These are phyloP conservation scores for Aspergillus awamori DNA, from an alignment of 2,329 filamentous ascomycete species.

Conservation along the genomic window DNA sequence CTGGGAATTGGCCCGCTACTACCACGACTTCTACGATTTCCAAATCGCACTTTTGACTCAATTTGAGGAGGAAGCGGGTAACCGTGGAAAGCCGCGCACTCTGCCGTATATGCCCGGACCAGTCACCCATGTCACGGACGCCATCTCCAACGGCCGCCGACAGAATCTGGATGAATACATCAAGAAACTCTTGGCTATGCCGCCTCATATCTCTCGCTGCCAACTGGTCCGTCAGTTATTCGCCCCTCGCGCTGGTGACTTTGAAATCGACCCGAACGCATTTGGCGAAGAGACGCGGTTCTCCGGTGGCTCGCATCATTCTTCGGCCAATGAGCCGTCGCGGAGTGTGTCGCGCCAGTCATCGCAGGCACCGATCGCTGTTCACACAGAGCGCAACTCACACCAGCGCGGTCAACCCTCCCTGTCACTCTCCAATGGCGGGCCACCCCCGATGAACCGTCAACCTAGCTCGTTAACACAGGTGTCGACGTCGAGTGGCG, in stretches of 20 bases:
- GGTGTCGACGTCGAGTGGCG: conserved; percentile 42
- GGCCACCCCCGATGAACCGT: conserved; percentile 48
- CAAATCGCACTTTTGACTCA: conserved; percentile 91
- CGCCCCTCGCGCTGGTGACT: conserved; percentile 84
- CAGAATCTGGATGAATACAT: conserved; percentile 96
- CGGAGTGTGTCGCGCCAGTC: conserved; percentile 66
- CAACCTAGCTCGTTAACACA: conserved; percentile 59
- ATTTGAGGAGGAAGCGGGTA: conserved; percentile 91
- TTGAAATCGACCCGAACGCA: conserved; percentile 78
- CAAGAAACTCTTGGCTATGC: conserved; percentile 83
- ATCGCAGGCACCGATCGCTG: conserved; percentile 66
- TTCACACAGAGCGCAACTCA: conserved; percentile 40
- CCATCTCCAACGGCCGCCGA: conserved; percentile 88
- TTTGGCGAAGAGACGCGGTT: conserved; percentile 71
- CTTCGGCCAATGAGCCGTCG: conserved; percentile 64
- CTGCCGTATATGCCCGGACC: conserved; percentile 98
- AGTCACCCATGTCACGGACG: conserved; percentile 96
- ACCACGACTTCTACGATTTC: conserved; percentile 98
- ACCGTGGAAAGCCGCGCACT: conserved; percentile 76
- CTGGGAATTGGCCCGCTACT: conserved; percentile 93
- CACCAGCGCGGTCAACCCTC: conserved; percentile 46
- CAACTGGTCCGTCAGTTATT: conserved; percentile 89
- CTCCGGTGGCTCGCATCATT: conserved; percentile 70
- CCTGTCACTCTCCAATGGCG: conserved; percentile 36
- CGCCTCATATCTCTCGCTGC: conserved; percentile 80